Evolutionary conservation across 176 grass and related monocot species (phyloP).

Genomic region (Lolium multiflorum): DNA sequence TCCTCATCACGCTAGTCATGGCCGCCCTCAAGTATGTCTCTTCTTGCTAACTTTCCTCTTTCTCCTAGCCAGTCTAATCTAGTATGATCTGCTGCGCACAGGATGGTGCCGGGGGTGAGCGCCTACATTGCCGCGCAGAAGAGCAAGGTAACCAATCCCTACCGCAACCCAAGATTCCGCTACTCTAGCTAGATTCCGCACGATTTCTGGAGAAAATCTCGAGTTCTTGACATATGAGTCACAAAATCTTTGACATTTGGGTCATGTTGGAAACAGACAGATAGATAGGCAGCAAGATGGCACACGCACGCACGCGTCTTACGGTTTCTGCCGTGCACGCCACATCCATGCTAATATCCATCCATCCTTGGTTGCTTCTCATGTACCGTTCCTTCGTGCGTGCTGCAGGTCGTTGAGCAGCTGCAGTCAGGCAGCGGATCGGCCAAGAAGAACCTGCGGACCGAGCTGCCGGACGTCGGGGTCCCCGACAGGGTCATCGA

Average conservation of each 20-base stretch:
- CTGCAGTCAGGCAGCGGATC: slow-evolving; percentile 77
- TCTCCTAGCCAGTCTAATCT: background rate
- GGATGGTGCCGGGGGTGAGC: slow-evolving; percentile 76
- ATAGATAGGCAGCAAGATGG: background rate
- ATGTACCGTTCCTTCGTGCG: background rate
- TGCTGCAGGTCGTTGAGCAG: slow-evolving; percentile 83
- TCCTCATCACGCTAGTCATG: slow-evolving; percentile 60
- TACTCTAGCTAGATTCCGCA: background rate
- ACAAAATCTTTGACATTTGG: background rate
- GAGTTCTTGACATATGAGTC: no score
- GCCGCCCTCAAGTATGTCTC: slow-evolving; percentile 58
- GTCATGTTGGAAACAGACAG: background rate
- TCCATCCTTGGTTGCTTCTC: background rate
- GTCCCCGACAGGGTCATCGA: slow-evolving; percentile 45
- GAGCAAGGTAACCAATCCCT: slow-evolving; percentile 66
- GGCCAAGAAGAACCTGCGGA: slow-evolving; percentile 62
- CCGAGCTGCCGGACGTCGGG: slow-evolving; percentile 74
- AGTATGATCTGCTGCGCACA: slow-evolving; percentile 22
- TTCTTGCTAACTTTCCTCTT: background rate
- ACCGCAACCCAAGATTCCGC: background rate
- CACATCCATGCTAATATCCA: background rate
- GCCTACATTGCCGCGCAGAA: slow-evolving; percentile 82
- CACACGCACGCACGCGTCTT: background rate
- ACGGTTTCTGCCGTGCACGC: background rate
- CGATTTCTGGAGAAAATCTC: background rate